phyloP scores from a whole-genome alignment of 805 yeast genomes.

The Nakazawaea holstii region DNA sequence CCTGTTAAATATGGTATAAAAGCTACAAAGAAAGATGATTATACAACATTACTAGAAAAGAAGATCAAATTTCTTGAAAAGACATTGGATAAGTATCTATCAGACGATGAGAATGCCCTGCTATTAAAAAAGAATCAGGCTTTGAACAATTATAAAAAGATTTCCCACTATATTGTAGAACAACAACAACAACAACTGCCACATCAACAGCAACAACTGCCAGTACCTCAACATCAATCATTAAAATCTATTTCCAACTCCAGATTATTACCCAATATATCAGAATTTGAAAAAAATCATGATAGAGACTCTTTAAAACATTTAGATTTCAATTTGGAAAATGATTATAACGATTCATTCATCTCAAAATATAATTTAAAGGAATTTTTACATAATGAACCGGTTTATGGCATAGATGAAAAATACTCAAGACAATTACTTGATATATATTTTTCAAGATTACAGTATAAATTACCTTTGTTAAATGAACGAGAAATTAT shows the following conservation, averaged over 20 bases:
- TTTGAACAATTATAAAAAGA: conserved; percentile 6
- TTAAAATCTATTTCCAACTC: background rate
- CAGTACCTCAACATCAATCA: background rate
- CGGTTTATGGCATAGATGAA: conserved; percentile 47
- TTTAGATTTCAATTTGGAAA: conserved; percentile 9
- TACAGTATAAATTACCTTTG: conserved; percentile 54
- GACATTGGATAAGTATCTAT: conserved; percentile 28
- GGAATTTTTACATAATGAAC: conserved; percentile 41
- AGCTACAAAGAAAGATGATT: conserved; percentile 46
- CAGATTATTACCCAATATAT: conserved; percentile 5
- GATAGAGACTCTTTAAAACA: conserved; percentile 10
- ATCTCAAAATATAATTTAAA: conserved; percentile 41
- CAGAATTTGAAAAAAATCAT: conserved; percentile 7
- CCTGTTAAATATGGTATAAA: conserved; percentile 52
- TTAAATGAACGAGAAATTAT: conserved; percentile 47
- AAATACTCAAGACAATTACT: conserved; percentile 42
- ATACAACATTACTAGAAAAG: conserved; percentile 51
- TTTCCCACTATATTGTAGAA: conserved; percentile 2
- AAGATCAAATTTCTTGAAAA: conserved; percentile 48
- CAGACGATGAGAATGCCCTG: background rate
- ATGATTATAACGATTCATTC: conserved; percentile 9
- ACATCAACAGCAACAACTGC: conserved; percentile 1
- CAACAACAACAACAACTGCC: background rate
- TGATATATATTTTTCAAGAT: conserved; percentile 49
- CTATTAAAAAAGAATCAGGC: conserved; percentile 1